Percentiles rank a stretch among this genome's conserved stretches.
Conservation (phyloP, 2,329 filamentous ascomycete genomes). For the Trichoderma harzianum region DNA sequence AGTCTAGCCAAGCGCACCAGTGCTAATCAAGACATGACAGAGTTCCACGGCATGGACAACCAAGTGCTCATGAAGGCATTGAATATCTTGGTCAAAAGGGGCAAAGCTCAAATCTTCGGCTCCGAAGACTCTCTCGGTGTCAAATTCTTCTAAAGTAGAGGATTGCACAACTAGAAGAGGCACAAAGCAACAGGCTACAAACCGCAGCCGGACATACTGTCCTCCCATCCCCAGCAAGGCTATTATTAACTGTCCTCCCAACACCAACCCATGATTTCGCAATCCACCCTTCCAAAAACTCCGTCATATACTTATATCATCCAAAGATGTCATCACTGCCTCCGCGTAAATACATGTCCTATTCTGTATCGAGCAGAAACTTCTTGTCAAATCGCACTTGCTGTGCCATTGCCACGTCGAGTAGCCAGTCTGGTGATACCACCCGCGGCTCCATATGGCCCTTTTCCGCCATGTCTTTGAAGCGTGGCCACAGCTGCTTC, state of each 20-base stretch:
- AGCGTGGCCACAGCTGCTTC: constrained; percentile 72
- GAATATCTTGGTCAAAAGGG: constrained; percentile 77
- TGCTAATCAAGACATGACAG: constrained; percentile 39
- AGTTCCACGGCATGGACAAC: constrained; percentile 84
- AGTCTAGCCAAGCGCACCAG: too few species aligned
- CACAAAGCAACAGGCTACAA: background rate
- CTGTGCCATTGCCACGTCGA: constrained; percentile 87
- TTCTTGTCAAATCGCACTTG: constrained; percentile 64
- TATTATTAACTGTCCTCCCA: background rate
- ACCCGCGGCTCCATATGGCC: constrained; percentile 78
- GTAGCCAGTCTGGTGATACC: constrained; percentile 82
- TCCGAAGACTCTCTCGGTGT: constrained; percentile 84
- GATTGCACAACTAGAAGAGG: background rate
- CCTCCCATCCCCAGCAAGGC: background rate
- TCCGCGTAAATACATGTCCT: background rate
- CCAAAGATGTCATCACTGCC: background rate
- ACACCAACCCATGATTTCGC: background rate
- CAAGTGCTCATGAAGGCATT: constrained; percentile 78
- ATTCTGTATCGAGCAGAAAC: constrained; percentile 47
- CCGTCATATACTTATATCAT: constrained; percentile 22
- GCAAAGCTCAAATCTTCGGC: constrained; percentile 92
- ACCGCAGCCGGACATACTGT: background rate
- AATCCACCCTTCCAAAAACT: constrained; percentile 10
- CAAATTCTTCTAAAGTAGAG: constrained; percentile 77
- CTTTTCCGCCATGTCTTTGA: constrained; percentile 72